Percentiles rank a stretch among this genome's conserved stretches.
phyloP scores from a whole-genome alignment of 768 basidiomycete genomes.

The Galerina sulciceps region DNA sequence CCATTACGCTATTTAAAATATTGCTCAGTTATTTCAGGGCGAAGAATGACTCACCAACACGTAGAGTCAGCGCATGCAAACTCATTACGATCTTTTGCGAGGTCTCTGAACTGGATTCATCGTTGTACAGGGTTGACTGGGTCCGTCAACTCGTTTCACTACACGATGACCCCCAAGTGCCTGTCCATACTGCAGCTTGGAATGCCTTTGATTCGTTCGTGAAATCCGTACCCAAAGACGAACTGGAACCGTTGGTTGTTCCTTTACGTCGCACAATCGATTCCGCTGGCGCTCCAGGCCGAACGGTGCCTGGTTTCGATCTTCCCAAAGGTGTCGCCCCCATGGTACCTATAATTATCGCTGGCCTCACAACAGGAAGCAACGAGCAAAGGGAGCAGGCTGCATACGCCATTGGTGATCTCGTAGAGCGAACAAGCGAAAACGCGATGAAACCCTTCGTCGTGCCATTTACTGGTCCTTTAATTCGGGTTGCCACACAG shows the following conservation, averaged over 20 bases:
- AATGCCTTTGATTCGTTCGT: constrained; percentile 84
- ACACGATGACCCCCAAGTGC: constrained; percentile 76
- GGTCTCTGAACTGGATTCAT: constrained; percentile 78
- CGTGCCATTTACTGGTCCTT: constrained; percentile 92
- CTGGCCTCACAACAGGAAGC: constrained; percentile 91
- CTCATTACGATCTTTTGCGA: constrained; percentile 86
- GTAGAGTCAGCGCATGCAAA: constrained; percentile 79
- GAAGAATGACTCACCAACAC: constrained; percentile 69
- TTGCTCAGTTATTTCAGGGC: constrained; percentile 55
- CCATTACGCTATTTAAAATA: not conserved
- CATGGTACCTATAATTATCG: constrained; percentile 84
- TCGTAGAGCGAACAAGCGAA: constrained; percentile 85
- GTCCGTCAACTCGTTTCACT: constrained; percentile 84
- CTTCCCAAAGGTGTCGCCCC: constrained; percentile 83
- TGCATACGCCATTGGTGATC: constrained; percentile 94
- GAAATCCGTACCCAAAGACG: constrained; percentile 91
- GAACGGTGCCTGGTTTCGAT: constrained; percentile 83
- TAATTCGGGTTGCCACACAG: constrained; percentile 93
- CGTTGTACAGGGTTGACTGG: constrained; percentile 93
- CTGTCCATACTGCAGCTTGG: constrained; percentile 85
- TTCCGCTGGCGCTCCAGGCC: constrained; percentile 76
- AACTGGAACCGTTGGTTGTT: constrained; percentile 88
- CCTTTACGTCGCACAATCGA: constrained; percentile 90
- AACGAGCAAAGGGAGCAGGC: constrained; percentile 96
- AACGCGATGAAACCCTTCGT: constrained; percentile 92